These are phyloP conservation scores for Setaria viridis DNA, from an alignment of 202 grass and related monocot species.

Conservation along the genomic window DNA sequence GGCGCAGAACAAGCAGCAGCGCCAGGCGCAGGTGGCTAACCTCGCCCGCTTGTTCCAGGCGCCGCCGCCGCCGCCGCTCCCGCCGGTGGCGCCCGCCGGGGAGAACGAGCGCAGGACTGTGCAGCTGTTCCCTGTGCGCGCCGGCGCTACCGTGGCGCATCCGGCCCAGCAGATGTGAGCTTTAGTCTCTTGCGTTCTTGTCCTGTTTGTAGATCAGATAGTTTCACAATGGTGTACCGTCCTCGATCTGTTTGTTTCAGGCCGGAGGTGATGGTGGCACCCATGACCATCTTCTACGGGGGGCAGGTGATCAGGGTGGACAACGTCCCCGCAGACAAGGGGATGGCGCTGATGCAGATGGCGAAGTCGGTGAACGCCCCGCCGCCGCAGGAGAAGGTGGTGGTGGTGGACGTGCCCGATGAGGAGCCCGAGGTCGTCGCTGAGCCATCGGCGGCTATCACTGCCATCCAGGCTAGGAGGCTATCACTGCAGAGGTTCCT, in stretches of 20 bases:
- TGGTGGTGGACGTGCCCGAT: background rate
- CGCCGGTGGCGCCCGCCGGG: background rate
- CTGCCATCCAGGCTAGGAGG: constrained; percentile 61
- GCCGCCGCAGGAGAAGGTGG: background rate
- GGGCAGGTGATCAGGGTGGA: constrained; percentile 60
- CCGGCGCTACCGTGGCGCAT: background rate
- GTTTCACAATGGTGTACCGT: background rate
- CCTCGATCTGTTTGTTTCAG: background rate
- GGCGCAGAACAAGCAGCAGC: background rate
- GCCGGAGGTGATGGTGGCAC: background rate
- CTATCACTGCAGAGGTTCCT: constrained; percentile 66
- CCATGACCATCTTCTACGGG: constrained; percentile 75
- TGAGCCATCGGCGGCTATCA: background rate
- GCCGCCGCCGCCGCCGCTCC: background rate
- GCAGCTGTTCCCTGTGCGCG: constrained; percentile 40
- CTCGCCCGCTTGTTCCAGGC: background rate
- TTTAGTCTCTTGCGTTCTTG: background rate
- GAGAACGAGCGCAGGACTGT: background rate
- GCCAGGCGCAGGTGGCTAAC: background rate
- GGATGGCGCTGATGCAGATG: constrained; percentile 53
- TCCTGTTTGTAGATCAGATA: no score
- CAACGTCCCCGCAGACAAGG: constrained; percentile 59
- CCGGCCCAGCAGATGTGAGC: background rate
- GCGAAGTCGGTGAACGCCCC: constrained; percentile 2
- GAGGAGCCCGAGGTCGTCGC: no score